Conservation (phyloP, 2,329 filamentous ascomycete species). For the Pestalotiopsis sp. region DNA sequence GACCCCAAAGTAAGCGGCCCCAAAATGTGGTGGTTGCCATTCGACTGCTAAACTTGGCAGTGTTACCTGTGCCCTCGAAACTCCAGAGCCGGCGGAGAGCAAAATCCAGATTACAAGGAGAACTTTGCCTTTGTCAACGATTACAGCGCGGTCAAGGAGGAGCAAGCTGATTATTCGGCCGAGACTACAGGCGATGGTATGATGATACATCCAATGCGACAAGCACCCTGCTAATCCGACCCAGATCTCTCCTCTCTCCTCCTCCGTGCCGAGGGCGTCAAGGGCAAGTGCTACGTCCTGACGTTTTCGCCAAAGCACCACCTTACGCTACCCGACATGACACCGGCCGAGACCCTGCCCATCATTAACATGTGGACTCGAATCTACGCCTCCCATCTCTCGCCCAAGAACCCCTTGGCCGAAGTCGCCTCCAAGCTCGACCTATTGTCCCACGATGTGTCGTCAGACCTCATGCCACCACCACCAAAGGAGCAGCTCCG, state of each 20-base stretch:
- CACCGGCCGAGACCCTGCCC: slow-evolving; percentile 73
- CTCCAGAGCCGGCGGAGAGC: slow-evolving; percentile 80
- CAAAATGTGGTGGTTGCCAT: background rate
- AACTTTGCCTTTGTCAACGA: slow-evolving; percentile 98
- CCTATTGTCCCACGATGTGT: slow-evolving; percentile 39
- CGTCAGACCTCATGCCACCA: slow-evolving; percentile 38
- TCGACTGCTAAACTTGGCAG: slow-evolving; percentile 39
- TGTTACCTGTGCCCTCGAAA: slow-evolving; percentile 97
- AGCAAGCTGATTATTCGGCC: slow-evolving; percentile 76
- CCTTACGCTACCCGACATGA: slow-evolving; percentile 89
- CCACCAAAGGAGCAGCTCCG: slow-evolving; percentile 76
- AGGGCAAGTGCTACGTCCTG: slow-evolving; percentile 94
- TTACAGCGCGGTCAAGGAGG: slow-evolving; percentile 94
- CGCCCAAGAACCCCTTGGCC: slow-evolving; percentile 68
- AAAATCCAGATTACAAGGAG: slow-evolving; percentile 82
- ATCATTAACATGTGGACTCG: slow-evolving; percentile 90
- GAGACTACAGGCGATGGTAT: slow-evolving; percentile 40
- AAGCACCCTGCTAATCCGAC: slow-evolving; percentile 4
- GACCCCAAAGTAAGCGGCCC: slow-evolving; percentile 63
- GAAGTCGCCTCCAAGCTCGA: slow-evolving; percentile 40
- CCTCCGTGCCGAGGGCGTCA: slow-evolving; percentile 82
- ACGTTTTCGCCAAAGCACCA: slow-evolving; percentile 93
- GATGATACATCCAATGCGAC: background rate
- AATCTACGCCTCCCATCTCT: slow-evolving; percentile 82
- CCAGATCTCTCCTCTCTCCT: slow-evolving; percentile 74